Evolutionary conservation across 2,329 filamentous ascomycete species (phyloP).

Genomic region (Colletotrichum cordylinicola): DNA sequence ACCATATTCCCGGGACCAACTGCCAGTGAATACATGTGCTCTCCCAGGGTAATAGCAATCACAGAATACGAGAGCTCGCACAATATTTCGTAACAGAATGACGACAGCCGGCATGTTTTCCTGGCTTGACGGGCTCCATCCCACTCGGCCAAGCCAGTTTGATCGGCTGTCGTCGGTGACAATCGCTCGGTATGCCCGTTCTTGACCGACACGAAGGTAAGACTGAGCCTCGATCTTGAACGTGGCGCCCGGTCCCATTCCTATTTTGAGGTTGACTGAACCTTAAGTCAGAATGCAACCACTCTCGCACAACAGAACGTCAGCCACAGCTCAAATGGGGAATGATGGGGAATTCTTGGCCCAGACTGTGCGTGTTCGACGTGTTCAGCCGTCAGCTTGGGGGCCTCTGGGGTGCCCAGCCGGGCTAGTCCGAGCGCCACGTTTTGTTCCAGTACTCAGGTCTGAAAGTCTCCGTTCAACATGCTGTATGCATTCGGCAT

Average conservation of each 20-base stretch:
- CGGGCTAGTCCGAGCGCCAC: conserved; percentile 5
- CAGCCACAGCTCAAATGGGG: background rate
- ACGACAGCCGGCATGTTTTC: background rate
- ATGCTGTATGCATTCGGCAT: background rate
- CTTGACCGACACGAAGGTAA: background rate
- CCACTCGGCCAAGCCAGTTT: background rate
- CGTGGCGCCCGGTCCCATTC: background rate
- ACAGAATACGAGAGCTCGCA: background rate
- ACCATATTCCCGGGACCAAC: background rate
- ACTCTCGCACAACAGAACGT: background rate
- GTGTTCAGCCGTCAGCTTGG: background rate
- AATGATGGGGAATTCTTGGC: background rate
- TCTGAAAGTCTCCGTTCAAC: conserved; percentile 6
- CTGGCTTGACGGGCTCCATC: background rate
- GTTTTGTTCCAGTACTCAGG: background rate
- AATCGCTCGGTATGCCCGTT: background rate
- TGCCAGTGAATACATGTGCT: background rate
- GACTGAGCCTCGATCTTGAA: background rate
- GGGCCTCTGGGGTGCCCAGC: background rate
- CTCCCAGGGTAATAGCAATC: background rate
- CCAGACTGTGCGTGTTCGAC: background rate
- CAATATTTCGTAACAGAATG: background rate
- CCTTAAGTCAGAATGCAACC: background rate
- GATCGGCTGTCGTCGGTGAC: background rate
- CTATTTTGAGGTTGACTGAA: background rate